Percentiles rank a stretch among this genome's conserved stretches.
phyloP scores from a whole-genome alignment of 495 filamentous ascomycete species.

The Lepraria neglecta region DNA sequence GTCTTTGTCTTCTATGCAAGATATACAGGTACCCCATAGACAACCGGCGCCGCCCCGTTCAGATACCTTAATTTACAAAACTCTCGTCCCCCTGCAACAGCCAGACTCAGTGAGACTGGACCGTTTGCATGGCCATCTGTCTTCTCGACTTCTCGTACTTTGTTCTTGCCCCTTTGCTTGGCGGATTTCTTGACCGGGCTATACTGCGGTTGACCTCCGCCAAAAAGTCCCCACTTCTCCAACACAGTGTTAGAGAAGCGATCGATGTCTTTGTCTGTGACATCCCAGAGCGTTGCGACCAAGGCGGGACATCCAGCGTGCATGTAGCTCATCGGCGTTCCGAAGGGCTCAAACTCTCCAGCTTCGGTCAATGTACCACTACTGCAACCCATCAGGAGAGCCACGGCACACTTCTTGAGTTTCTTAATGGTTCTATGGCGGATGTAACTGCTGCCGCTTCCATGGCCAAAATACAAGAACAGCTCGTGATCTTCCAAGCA shows the following conservation, averaged over 20 bases:
- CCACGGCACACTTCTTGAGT: slow-evolving; percentile 68
- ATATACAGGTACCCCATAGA: slow-evolving; percentile 93
- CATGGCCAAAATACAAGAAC: slow-evolving; percentile 92
- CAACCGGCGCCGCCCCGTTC: slow-evolving; percentile 84
- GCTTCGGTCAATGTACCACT: slow-evolving; percentile 69
- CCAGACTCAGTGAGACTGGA: slow-evolving; percentile 57
- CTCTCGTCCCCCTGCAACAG: slow-evolving; percentile 63
- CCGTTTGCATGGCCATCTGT: slow-evolving; percentile 9
- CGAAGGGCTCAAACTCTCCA: slow-evolving; percentile 83
- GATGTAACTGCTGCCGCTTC: slow-evolving; percentile 91
- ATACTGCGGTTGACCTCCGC: slow-evolving; percentile 21
- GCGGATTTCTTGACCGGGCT: slow-evolving; percentile 22
- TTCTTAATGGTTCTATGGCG: slow-evolving; percentile 69
- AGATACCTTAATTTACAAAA: slow-evolving; percentile 81
- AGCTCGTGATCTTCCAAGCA: slow-evolving; percentile 56
- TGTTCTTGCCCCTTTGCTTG: slow-evolving; percentile 32
- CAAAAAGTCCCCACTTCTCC: slow-evolving; percentile 76
- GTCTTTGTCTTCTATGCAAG: slow-evolving; percentile 41
- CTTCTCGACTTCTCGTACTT: slow-evolving; percentile 16
- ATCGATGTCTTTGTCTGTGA: slow-evolving; percentile 95
- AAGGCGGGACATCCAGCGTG: slow-evolving; percentile 76
- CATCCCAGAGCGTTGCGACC: slow-evolving; percentile 91
- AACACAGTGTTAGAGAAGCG: slow-evolving; percentile 71
- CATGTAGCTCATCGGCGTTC: slow-evolving; percentile 85
- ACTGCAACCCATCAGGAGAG: slow-evolving; percentile 88